Evolutionary conservation across 257 asterid genomes (phyloP).

Genomic region (Capsicum chinense): DNA sequence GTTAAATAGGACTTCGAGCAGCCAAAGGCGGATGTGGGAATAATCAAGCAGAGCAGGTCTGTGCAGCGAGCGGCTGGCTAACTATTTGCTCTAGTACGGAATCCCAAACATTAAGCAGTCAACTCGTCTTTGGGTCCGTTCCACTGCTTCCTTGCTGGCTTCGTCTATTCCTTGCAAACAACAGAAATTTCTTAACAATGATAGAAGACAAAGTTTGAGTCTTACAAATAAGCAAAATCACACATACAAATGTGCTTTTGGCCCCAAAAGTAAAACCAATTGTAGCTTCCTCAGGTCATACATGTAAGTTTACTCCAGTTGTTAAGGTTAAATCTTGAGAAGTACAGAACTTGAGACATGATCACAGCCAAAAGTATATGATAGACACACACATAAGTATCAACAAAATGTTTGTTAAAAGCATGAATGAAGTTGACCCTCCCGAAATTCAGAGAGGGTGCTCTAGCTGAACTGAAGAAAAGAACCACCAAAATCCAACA

Average conservation of each 20-base stretch:
- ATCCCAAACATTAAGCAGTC: conserved; percentile 27
- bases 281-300: background rate
- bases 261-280: background rate
- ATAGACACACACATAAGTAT: background rate
- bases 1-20: background rate
- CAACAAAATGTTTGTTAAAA: background rate
- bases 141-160: conserved; percentile 31
- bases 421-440: background rate
- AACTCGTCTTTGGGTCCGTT: conserved; percentile 35
- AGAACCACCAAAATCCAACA: background rate
- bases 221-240: background rate
- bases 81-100: background rate
- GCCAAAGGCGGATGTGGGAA: background rate
- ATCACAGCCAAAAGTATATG: background rate
- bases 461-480: background rate
- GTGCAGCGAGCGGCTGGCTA: background rate
- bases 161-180: conserved; percentile 48
- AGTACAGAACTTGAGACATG: background rate
- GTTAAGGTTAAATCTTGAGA: background rate
- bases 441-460: background rate
- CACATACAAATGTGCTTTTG: background rate
- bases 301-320: background rate
- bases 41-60: background rate
- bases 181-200: background rate
- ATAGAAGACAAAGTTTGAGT: background rate